Base-by-base conservation (phyloP, 257 asterid genomes). In the Penstemon davidsonii region DNA sequence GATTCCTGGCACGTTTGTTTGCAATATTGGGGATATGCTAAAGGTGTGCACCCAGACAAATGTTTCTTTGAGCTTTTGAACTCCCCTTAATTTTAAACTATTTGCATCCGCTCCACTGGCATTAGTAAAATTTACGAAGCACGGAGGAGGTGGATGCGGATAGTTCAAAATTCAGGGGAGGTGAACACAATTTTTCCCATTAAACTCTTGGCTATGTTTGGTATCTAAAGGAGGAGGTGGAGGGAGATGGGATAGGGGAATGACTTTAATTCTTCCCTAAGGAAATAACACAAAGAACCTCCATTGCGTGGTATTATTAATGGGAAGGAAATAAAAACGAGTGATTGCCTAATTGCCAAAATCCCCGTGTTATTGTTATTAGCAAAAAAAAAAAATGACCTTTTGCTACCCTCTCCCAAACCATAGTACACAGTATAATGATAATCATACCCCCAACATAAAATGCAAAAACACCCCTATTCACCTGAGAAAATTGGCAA, bases 11-110 rank as follows among this genome's bases (percentile, higher is more conserved):
- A 87, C 99, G 46, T 93, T 90, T 70, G 91, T 93, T 7, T 93
- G 97, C 85, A 88, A 90, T 66, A 90, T 93, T 3, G 96, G 96
- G 3, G 96, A 90, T 86, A 93, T 93, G 97, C 80, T 93, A 19
- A 83, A 90, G 96, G 96, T 87, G 73, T 62, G 19, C 70, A 53
- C 4, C 52, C 0, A 19, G n/a, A 6, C 13, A 59, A 62, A 6
- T 55, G 40, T 9, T 38, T 47, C 41, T 43, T 53, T 11, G 10
- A 37, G 45, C 54, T 15, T 42, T 18, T 36, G 0, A n/a, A 0
- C 33, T 7, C 60, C 12, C 67, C 60, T 6, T 7, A 12, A 10
- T 18, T 15, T 25, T 1, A 2, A 25, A 25, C 33, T 25, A 25
- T 25, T 25, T 25, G 33, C 33, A 25, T 25, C 33, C 33, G 1